Evolutionary conservation across 441 rosid genomes (phyloP).

Genomic region (Codiaeum variegatum): DNA sequence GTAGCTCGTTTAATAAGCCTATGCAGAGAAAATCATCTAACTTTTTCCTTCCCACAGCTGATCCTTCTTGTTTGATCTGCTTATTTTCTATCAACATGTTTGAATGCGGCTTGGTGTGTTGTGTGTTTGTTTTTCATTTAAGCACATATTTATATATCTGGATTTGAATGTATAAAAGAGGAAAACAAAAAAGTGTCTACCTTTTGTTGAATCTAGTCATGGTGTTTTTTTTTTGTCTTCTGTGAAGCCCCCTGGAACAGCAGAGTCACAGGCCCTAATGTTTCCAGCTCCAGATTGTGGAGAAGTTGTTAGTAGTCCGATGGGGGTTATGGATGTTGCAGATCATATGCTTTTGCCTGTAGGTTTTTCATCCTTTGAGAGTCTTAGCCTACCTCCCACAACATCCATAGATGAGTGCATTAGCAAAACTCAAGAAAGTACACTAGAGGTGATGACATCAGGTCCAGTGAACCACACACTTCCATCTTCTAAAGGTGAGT

Average conservation of each 20-base stretch:
- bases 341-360: constrained; percentile 85
- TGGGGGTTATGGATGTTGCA: constrained; percentile 73
- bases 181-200: constrained; percentile 17
- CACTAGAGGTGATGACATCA: constrained; percentile 44
- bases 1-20: neutral
- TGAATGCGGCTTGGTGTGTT: too few relatives aligned
- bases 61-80: neutral
- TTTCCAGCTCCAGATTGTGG: constrained; percentile 80
- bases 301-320: constrained; percentile 88
- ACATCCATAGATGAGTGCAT: constrained; percentile 57
- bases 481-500: constrained; percentile 58
- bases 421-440: constrained; percentile 68
- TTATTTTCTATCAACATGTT: neutral
- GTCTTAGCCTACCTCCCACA: constrained; percentile 65
- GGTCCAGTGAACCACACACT: constrained; percentile 49
- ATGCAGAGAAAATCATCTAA: neutral
- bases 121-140: too few relatives aligned
- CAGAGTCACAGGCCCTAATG: constrained; percentile 88
- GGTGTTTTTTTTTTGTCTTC: constrained; percentile 21
- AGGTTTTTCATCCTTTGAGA: constrained; percentile 81
- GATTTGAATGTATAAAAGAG: neutral
- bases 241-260: constrained; percentile 99
- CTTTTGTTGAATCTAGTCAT: constrained; percentile 28
- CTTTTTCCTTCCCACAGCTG: neutral
- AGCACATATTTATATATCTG: neutral